Percentiles rank a stretch among this genome's conserved stretches.
Evolutionary conservation across 306 rosid genomes (phyloP).

Genomic region (Citrullus colocynthis): DNA sequence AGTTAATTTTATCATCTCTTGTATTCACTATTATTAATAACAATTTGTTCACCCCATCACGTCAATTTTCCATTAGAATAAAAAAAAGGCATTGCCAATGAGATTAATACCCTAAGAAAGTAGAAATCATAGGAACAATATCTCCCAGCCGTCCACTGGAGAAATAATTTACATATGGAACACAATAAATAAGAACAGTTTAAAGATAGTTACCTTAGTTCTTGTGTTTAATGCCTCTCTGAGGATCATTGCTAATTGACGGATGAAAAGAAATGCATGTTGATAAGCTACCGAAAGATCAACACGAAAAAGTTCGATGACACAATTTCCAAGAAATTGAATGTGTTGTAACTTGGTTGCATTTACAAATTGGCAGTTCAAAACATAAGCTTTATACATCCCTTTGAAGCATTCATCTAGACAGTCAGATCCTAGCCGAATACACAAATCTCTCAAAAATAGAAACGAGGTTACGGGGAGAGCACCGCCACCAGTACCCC

Average conservation of each 20-base stretch:
- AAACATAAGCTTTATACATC: constrained; percentile 84
- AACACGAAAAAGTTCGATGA: constrained; percentile 61
- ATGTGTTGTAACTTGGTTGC: constrained; percentile 71
- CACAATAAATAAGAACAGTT: background rate
- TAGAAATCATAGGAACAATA: background rate
- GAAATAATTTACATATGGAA: background rate
- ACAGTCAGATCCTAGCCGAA: constrained; percentile 84
- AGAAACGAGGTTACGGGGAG: constrained; percentile 65
- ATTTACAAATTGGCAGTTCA: constrained; percentile 85
- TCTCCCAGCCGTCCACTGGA: background rate
- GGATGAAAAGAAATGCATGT: constrained; percentile 77
- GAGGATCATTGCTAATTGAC: constrained; percentile 84
- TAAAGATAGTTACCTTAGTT: constrained; percentile 52
- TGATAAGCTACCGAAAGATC: constrained; percentile 83
- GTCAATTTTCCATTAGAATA: background rate
- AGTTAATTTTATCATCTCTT: background rate
- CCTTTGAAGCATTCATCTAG: constrained; percentile 80
- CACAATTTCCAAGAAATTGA: constrained; percentile 69
- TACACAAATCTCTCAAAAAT: constrained; percentile 66
- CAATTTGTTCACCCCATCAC: background rate
- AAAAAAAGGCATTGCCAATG: background rate
- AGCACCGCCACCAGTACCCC: constrained; percentile 96
- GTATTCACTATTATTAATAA: background rate
- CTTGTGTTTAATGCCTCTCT: constrained; percentile 77
- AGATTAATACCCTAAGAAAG: background rate